Conservation (phyloP, 352 stramenopile species). For the Phytopythium montanum region DNA sequence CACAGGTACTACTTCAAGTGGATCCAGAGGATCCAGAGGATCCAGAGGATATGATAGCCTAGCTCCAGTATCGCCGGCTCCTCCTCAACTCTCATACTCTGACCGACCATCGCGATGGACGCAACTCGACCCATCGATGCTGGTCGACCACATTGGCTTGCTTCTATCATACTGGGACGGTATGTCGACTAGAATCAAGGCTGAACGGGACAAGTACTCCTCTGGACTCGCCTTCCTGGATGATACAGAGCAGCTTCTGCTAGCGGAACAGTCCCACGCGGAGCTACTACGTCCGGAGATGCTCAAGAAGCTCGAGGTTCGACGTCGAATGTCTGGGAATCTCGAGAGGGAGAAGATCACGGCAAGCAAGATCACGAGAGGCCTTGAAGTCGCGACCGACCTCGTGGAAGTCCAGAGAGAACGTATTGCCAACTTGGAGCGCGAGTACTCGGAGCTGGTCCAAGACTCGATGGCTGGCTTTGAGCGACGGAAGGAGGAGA, state of each 20-base stretch:
- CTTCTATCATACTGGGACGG: constrained; percentile 30
- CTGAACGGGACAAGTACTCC: constrained; percentile 29
- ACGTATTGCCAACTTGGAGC: constrained; percentile 34
- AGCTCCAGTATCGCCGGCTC: neutral
- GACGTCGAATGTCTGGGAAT: constrained; percentile 53
- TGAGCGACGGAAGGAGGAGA: neutral
- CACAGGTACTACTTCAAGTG: neutral
- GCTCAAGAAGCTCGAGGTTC: constrained; percentile 31
- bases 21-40: neutral
- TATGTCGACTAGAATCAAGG: constrained; percentile 24
- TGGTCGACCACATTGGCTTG: constrained; percentile 52
- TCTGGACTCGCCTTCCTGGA: constrained; percentile 49
- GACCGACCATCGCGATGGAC: constrained; percentile 14
- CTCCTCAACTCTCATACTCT: neutral
- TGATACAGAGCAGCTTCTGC: constrained; percentile 42
- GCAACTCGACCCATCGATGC: constrained; percentile 36
- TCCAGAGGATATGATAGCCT: neutral
- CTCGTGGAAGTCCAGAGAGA: constrained; percentile 31
- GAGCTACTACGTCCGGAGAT: constrained; percentile 51
- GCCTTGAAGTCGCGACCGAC: constrained; percentile 41
- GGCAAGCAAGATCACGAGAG: constrained; percentile 39
- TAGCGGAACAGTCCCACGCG: constrained; percentile 43
- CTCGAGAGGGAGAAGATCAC: constrained; percentile 55
- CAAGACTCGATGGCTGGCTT: constrained; percentile 13
- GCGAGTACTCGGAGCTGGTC: constrained; percentile 54